These are phyloP conservation scores for Stachybotrys chartarum DNA, from an alignment of 2,329 filamentous ascomycete genomes.

Conservation along the genomic window DNA sequence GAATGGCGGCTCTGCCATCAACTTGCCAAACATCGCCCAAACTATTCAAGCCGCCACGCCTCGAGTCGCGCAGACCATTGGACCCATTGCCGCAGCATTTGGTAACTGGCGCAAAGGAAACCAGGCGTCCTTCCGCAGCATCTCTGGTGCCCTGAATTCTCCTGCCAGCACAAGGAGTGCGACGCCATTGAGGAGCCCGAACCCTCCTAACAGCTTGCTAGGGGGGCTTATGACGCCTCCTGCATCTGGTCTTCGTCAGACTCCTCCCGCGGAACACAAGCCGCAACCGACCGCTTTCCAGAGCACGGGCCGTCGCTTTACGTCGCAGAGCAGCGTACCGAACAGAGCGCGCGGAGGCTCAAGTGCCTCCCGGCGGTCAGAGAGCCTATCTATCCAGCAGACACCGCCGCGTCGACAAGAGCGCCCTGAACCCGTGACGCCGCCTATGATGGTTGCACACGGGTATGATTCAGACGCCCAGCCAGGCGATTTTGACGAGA, in stretches of 20 bases:
- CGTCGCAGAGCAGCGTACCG: slow-evolving; percentile 30
- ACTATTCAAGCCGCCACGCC: slow-evolving; percentile 74
- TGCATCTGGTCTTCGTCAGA: slow-evolving; percentile 62
- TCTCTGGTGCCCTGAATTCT: slow-evolving; percentile 40
- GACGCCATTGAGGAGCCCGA: slow-evolving; percentile 53
- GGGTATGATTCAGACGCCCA: slow-evolving; percentile 57
- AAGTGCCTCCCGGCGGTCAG: slow-evolving; percentile 26
- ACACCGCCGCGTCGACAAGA: slow-evolving; percentile 37
- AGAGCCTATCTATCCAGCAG: slow-evolving; percentile 29
- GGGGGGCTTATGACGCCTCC: slow-evolving; percentile 88
- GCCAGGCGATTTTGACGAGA: slow-evolving; percentile 51
- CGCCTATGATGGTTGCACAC: slow-evolving; percentile 52
- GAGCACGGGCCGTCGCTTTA: slow-evolving; percentile 51
- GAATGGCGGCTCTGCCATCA: slow-evolving; percentile 59
- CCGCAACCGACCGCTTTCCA: slow-evolving; percentile 54
- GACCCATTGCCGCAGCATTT: slow-evolving; percentile 79
- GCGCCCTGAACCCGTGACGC: slow-evolving; percentile 42
- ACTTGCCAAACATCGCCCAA: slow-evolving; percentile 69
- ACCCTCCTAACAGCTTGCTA: slow-evolving; percentile 54
- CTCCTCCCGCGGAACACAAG: slow-evolving; percentile 34
- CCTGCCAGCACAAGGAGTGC: slow-evolving; percentile 31
- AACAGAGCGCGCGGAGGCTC: slow-evolving; percentile 19
- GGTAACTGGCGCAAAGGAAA: slow-evolving; percentile 81
- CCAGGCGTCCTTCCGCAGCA: slow-evolving; percentile 39
- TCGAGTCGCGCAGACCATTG: slow-evolving; percentile 76